Percentiles rank a stretch among this genome's conserved stretches.
Conservation (phyloP, 306 rosid genomes). For the Castanea sativa region DNA sequence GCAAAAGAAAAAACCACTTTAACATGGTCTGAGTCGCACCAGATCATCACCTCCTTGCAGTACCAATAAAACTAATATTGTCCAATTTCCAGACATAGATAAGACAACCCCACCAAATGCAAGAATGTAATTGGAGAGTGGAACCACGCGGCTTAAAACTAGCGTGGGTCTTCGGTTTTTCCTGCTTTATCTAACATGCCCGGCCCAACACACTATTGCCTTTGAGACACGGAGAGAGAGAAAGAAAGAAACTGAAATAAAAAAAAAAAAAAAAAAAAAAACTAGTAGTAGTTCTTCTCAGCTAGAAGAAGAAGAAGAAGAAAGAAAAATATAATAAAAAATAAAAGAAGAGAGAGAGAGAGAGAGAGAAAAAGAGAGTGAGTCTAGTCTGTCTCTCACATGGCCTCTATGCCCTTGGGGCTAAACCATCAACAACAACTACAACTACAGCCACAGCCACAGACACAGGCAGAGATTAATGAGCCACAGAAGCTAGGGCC, state of each 20-base stretch:
- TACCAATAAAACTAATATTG: background rate
- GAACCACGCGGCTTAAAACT: background rate
- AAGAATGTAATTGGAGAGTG: slow-evolving; percentile 31
- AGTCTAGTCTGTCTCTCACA: slow-evolving; percentile 36
- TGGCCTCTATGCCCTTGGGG: slow-evolving; percentile 76
- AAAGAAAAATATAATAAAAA: background rate
- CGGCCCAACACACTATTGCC: slow-evolving; percentile 23
- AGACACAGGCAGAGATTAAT: slow-evolving; percentile 32
- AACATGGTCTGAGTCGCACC: slow-evolving; percentile 22
- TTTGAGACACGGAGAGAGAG: slow-evolving; percentile 14
- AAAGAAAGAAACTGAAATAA: background rate
- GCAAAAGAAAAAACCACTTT: background rate
- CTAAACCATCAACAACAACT: slow-evolving; percentile 48
- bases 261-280: background rate
- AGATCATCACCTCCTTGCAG: slow-evolving; percentile 8
- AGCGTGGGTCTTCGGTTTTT: slow-evolving; percentile 29
- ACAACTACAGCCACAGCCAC: slow-evolving; percentile 35
- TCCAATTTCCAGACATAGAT: background rate
- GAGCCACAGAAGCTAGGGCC: slow-evolving; percentile 37
- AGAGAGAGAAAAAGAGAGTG: slow-evolving; percentile 14
- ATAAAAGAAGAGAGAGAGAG: background rate
- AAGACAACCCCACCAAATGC: background rate
- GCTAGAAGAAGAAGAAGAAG: background rate
- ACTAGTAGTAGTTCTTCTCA: background rate
- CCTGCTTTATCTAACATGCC: slow-evolving; percentile 31